Conservation (phyloP, 805 yeast genomes). For the Millerozyma miso region DNA sequence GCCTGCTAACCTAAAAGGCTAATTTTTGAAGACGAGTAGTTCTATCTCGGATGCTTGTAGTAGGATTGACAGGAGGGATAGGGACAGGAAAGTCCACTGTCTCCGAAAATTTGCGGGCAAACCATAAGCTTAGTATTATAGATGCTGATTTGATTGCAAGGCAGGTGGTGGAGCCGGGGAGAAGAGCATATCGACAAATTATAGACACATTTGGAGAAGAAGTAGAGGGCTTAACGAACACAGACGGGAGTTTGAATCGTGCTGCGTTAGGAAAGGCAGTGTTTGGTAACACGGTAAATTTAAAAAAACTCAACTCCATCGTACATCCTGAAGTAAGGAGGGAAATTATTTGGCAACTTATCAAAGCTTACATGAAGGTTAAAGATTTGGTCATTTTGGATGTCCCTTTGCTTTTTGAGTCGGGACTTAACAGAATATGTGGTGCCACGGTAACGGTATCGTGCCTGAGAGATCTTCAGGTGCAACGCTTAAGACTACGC, state of each 20-base stretch:
- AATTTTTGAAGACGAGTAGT: too few relatives aligned
- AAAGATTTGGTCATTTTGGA: conserved; percentile 68
- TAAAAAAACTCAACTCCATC: conserved; percentile 61
- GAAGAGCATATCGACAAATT: conserved; percentile 62
- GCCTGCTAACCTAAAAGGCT: too few relatives aligned
- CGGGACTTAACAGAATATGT: conserved; percentile 65
- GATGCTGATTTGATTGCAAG: conserved; percentile 93
- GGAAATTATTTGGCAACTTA: conserved; percentile 56
- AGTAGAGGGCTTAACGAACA: conserved; percentile 42
- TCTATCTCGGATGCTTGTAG: conserved; percentile 80
- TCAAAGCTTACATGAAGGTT: conserved; percentile 55
- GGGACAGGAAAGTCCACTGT: conserved; percentile 97
- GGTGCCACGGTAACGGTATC: conserved; percentile 67
- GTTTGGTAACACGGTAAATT: conserved; percentile 60
- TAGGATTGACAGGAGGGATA: conserved; percentile 97
- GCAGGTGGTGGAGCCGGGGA: conserved; percentile 80
- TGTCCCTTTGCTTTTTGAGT: conserved; percentile 86
- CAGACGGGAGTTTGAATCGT: conserved; percentile 55
- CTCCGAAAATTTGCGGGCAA: conserved; percentile 50
- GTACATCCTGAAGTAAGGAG: conserved; percentile 85
- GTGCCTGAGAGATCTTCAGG: conserved; percentile 55
- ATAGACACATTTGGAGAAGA: conserved; percentile 56
- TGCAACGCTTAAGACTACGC: conserved; percentile 58
- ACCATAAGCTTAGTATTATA: conserved; percentile 54
- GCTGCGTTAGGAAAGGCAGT: conserved; percentile 73